These are phyloP conservation scores for Fusarium sp. DNA, from an alignment of 2,329 filamentous ascomycete species.

Conservation along the genomic window DNA sequence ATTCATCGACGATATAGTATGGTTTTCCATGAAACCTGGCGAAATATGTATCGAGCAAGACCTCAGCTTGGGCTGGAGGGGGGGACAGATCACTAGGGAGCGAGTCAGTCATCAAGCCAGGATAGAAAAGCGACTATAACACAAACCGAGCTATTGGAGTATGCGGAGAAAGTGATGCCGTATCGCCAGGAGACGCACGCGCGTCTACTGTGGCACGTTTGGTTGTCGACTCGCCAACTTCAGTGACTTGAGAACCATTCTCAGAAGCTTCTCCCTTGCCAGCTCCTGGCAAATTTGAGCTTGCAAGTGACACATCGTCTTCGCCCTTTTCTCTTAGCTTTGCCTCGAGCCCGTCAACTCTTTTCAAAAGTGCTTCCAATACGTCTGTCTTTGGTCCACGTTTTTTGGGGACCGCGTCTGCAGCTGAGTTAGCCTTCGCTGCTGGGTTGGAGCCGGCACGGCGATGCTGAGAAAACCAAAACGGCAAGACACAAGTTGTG, in stretches of 20 bases:
- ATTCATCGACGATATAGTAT: conserved; percentile 83
- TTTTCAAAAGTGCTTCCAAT: conserved; percentile 82
- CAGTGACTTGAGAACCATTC: conserved; percentile 31
- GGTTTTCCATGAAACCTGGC: conserved; percentile 81
- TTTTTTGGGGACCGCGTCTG: conserved; percentile 90
- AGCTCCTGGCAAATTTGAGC: conserved; percentile 21
- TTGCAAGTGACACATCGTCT: conserved; percentile 42
- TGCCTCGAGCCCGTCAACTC: conserved; percentile 86
- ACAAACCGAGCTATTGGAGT: conserved; percentile 42
- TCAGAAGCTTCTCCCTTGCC: conserved; percentile 40
- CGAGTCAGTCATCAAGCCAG: conserved; percentile 14
- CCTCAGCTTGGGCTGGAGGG: conserved; percentile 63
- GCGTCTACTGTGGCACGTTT: conserved; percentile 54
- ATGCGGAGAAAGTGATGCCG: conserved; percentile 37
- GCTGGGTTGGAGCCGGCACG: not conserved
- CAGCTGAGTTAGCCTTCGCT: not conserved
- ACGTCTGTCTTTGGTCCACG: conserved; percentile 91
- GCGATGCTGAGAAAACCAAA: not conserved
- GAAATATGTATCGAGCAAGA: conserved; percentile 82
- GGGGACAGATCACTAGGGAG: conserved; percentile 56
- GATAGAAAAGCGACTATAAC: not conserved
- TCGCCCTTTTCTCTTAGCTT: conserved; percentile 75
- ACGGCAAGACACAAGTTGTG: not conserved
- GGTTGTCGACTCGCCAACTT: conserved; percentile 49
- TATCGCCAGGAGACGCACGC: conserved; percentile 42